These are phyloP conservation scores for Thermoascus crustaceus DNA, from an alignment of 2,329 filamentous ascomycete species.

Conservation along the genomic window DNA sequence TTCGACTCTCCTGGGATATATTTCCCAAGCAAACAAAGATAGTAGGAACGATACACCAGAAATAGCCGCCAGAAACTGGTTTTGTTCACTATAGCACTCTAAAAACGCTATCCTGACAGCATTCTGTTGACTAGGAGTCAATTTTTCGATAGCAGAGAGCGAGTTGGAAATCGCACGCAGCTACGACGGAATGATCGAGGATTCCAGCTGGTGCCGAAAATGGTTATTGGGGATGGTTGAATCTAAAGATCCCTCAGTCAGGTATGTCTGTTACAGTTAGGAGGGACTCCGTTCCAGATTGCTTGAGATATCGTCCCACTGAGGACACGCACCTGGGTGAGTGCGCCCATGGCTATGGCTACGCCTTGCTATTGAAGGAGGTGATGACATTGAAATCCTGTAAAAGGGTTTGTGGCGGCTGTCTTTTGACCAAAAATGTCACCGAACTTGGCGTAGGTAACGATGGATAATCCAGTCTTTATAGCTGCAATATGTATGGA, in stretches of 20 bases:
- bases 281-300: slow-evolving; percentile 18
- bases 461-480: no score
- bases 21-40: slow-evolving; percentile 8
- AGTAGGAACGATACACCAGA: slow-evolving; percentile 4
- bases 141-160: slow-evolving; percentile 1
- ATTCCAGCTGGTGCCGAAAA: not conserved
- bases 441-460: no score
- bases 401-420: no score
- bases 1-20: no score
- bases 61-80: slow-evolving; percentile 6
- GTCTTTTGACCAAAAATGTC: no score
- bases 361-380: not conserved
- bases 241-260: slow-evolving; percentile 1
- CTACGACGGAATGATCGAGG: not conserved
- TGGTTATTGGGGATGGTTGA: not conserved
- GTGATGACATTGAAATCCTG: no score
- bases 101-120: slow-evolving; percentile 5
- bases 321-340: slow-evolving; percentile 32
- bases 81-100: slow-evolving; percentile 9
- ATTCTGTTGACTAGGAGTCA: slow-evolving; percentile 1
- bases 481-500: no score
- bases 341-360: slow-evolving; percentile 31
- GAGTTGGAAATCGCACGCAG: slow-evolving; percentile 3
- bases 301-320: slow-evolving; percentile 31
- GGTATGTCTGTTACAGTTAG: slow-evolving; percentile 2